Conservation (phyloP, 805 yeast species). For the Ogataea pini region DNA sequence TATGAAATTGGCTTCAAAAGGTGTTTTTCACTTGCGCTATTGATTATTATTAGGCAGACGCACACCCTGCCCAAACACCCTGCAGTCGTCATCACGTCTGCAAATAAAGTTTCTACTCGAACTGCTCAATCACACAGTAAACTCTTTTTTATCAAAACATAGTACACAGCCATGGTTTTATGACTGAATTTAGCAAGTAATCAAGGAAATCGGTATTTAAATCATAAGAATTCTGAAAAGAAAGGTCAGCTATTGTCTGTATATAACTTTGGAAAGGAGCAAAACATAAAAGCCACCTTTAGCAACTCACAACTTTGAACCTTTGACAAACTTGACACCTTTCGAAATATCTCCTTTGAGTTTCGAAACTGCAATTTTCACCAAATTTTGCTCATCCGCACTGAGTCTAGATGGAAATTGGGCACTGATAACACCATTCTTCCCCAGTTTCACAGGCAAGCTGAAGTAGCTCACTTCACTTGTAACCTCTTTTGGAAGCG, state of each 20-base stretch:
- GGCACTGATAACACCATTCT: conserved; percentile 55
- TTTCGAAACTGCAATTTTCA: conserved; percentile 18
- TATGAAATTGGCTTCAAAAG: too few relatives aligned
- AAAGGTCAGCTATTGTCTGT: background rate
- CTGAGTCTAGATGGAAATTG: conserved; percentile 20
- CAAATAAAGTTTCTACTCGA: too few relatives aligned
- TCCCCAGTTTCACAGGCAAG: conserved; percentile 56
- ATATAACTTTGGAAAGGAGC: background rate
- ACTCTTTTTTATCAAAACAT: too few relatives aligned
- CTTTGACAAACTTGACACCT: conserved; percentile 27
- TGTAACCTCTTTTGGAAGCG: conserved; percentile 42
- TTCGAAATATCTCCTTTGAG: conserved; percentile 23
- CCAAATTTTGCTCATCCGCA: conserved; percentile 17
- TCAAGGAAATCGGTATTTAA: too few relatives aligned
- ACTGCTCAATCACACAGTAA: too few relatives aligned
- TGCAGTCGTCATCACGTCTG: too few relatives aligned
- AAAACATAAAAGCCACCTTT: background rate
- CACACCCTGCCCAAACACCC: too few relatives aligned
- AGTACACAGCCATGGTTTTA: too few relatives aligned
- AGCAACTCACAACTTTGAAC: conserved; percentile 12
- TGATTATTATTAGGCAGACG: too few relatives aligned
- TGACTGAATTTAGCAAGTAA: too few relatives aligned
- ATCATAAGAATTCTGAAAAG: background rate
- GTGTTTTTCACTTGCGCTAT: too few relatives aligned
- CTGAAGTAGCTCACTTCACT: conserved; percentile 54